Base-by-base conservation (phyloP, 2,329 filamentous ascomycete genomes). In the Aspergillus clavatus region DNA sequence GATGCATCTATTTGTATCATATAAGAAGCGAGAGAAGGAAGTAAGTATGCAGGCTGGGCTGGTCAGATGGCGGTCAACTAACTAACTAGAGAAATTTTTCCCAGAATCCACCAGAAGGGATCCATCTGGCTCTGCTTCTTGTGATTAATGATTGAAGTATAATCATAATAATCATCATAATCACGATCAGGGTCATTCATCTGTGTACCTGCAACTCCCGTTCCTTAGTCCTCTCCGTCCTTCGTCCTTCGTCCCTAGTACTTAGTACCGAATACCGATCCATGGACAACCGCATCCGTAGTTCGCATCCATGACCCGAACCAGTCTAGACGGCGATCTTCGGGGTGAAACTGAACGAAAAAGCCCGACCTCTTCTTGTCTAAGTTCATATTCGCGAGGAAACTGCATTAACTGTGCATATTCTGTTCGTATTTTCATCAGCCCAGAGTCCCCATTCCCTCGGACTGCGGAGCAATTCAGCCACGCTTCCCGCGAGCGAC, bases 291-390 rank as follows among this genome's bases (percentile, higher is more conserved):
- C 14, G 16, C 23, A 24, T 24, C 31, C 40, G 29, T 19, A 14
- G 19, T 22, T 36, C 28, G 21, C 40, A 18, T 19, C 14, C 40
- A 10, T 23, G 6, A 14, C 42, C 27, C 19, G 6, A 39, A 31
- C 6, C 26, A 23, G 43, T 36, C 21, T 45, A 45, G 43, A 29
- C 21, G 43, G 23, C 37, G 43, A 45, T 45, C 43, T 21, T 40
- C 43, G 43, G 43, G 23, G 21, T 12, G 21, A 14, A 18, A 35
- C 6, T 2, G 16, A 6, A 21, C 7, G 31, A 21, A 35, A n/a
- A 35, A 35, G 16, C 2, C 31, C 31, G 31, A 35, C 14, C 8
- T 16, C 16, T 35, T 16, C 31, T 28, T 19, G 31, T 21, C 14
- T 16, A 18, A 16, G 23, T 4, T 24, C 23, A 24, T 4, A 5